Evolutionary conservation across 768 basidiomycete species (phyloP), one percentile per base, ranked within the genome.

Genomic region (Hygrophoropsis aurantiaca): DNA sequence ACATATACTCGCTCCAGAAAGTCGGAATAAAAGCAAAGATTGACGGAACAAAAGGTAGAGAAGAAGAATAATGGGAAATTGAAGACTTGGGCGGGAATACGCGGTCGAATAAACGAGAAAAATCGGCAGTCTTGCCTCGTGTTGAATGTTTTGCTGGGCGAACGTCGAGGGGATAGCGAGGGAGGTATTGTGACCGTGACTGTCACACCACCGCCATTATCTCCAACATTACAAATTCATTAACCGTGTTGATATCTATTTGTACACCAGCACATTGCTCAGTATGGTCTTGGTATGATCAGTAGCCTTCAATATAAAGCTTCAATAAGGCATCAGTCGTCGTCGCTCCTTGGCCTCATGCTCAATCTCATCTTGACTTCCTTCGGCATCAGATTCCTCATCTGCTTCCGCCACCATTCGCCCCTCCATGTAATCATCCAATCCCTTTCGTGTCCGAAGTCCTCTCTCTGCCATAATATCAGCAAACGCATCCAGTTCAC

Each of bases 391-490:
- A 34, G 64, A 67, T 45, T 55, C 58, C n/a, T 58, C 53, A 16
- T n/a, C 50, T 21, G 42, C 38, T 24, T 44, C 46, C 43, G 47
- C 46, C 23, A 54, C 47, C 27, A 44, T 38, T 18, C 36, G 21
- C 18, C 46, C 53, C 7, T 35, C 41, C 34, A 4, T 47, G 19
- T 68, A 70, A 30, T 72, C 74, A 11, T 90, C 86, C 55, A 90
- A 50, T 0, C 78, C 83, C 40, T 66, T 62, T 36, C 84, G 73
- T 60, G 87, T 66, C 38, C 90, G 77, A 19, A 92, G 56, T 3
- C 82, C 84, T 32, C 86, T 69, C 60, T 91, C 90, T 5, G 75
- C 84, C 90, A 92, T 92, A 3, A 78, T 78, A 46, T 89, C 87
- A 40, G 73, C 83, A 44, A 85, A 74, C 18, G 59, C 72, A 42